Percentiles rank a stretch among this genome's conserved stretches.
Evolutionary conservation across 1,284 basidiomycete species (phyloP).

Genomic region (Leccinum ponderosum): DNA sequence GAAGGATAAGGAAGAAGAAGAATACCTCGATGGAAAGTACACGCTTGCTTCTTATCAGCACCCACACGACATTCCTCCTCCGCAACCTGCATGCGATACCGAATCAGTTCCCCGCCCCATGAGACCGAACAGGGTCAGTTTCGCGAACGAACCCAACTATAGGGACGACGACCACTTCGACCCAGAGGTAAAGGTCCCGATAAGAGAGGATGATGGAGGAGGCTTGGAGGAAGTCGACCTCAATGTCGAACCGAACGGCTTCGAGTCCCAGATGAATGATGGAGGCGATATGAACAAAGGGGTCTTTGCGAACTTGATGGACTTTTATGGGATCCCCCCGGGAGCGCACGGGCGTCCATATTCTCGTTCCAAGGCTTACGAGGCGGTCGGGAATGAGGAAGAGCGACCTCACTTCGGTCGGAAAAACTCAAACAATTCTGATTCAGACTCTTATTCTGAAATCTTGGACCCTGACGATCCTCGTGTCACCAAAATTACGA

Average conservation of each 20-base stretch:
- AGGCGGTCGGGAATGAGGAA: too few relatives aligned
- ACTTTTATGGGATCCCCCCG: too few relatives aligned
- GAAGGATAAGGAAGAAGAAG: slow-evolving; percentile 13
- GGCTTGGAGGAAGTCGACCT: too few relatives aligned
- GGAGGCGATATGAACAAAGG: too few relatives aligned
- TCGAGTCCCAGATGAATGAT: too few relatives aligned
- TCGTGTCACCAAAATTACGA: slow-evolving; percentile 45
- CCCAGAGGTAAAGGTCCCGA: slow-evolving; percentile 24
- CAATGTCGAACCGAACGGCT: too few relatives aligned
- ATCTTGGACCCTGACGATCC: slow-evolving; percentile 56
- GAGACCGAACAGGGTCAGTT: slow-evolving; percentile 25
- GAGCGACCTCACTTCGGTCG: slow-evolving; percentile 12
- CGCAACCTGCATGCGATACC: slow-evolving; percentile 37
- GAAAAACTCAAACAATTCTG: slow-evolving; percentile 23
- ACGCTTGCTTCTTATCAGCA: slow-evolving; percentile 57
- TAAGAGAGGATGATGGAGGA: slow-evolving; percentile 1
- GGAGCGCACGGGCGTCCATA: too few relatives aligned
- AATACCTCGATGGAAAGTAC: slow-evolving; percentile 36
- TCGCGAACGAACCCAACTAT: slow-evolving; percentile 16
- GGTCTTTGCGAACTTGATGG: too few relatives aligned
- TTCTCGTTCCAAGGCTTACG: too few relatives aligned
- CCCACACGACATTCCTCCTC: slow-evolving; percentile 52
- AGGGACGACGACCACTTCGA: slow-evolving; percentile 22
- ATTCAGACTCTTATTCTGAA: slow-evolving; percentile 42
- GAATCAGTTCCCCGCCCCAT: slow-evolving; percentile 16